phyloP scores from a whole-genome alignment of 495 filamentous ascomycete species.

The Xylaria nigripes region DNA sequence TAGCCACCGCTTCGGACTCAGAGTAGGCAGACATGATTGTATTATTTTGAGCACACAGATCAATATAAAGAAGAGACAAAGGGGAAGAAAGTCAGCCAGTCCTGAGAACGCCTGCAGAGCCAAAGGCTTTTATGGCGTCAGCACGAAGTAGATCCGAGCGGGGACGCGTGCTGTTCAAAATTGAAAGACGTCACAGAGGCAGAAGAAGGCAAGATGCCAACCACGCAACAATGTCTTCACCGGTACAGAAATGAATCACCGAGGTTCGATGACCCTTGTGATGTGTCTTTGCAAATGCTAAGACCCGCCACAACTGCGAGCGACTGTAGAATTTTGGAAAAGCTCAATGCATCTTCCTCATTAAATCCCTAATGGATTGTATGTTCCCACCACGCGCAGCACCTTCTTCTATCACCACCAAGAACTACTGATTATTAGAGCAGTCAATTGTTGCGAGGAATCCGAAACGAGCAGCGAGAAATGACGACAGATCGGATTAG shows the following conservation, averaged over 20 bases:
- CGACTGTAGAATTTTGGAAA: slow-evolving; percentile 14
- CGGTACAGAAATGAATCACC: slow-evolving; percentile 19
- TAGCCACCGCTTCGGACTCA: slow-evolving; percentile 80
- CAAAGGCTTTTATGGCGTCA: slow-evolving; percentile 3
- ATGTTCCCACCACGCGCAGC: slow-evolving; percentile 13
- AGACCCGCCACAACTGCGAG: slow-evolving; percentile 12
- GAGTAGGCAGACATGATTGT: slow-evolving; percentile 60
- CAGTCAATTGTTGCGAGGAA: slow-evolving; percentile 5
- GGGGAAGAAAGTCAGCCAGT: slow-evolving; percentile 9
- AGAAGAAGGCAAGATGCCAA: slow-evolving; percentile 12
- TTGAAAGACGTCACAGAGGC: slow-evolving; percentile 21
- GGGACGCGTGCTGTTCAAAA: slow-evolving; percentile 6
- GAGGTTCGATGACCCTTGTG: slow-evolving; percentile 17
- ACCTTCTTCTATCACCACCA: slow-evolving; percentile 10
- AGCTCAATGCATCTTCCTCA: slow-evolving; percentile 19
- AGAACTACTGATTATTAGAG: slow-evolving; percentile 12
- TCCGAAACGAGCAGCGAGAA: not conserved
- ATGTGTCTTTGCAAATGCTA: slow-evolving; percentile 16
- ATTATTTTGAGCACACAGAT: slow-evolving; percentile 13
- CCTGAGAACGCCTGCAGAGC: not conserved
- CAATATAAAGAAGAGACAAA: slow-evolving; percentile 5
- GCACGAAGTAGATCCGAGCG: slow-evolving; percentile 11
- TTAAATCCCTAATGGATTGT: slow-evolving; percentile 13
- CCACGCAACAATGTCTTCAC: slow-evolving; percentile 25
- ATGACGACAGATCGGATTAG: not conserved